Base-by-base conservation (phyloP, 2,329 filamentous ascomycete species). In the Penicillium occitanis region DNA sequence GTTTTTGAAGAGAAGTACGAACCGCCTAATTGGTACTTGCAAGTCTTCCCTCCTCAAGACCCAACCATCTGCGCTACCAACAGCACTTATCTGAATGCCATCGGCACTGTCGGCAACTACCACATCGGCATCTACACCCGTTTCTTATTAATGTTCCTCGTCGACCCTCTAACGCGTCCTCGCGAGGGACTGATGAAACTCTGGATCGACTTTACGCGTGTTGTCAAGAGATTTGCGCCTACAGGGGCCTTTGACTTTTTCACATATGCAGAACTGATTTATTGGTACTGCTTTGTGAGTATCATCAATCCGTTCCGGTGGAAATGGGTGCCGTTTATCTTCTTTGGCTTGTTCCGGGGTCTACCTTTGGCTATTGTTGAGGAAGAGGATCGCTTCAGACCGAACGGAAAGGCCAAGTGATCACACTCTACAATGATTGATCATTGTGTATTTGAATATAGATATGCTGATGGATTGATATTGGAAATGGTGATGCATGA, bases 121-220 rank as follows among this genome's bases (percentile, higher is more conserved):
- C 92, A 96, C 73, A 94, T 96, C 55, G 92, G 92, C 4, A 94
- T 96, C 72, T 96, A 95, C 79, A 96, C 91, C 0, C 85, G 92
- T 5, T 90, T 96, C 69, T 81, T 96, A 6, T 85, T 96, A 70
- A 94, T 95, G 91, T 95, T 95, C 75, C 83, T 96, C 64, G 84
- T 90, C 14, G 92, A 96, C 72, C 91, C 91, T 0, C 79, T 94
- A 25, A 89, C 91, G 0, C 85, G 90, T 0, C 92, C 92, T 0
- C 85, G 84, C 2, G 83, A 88, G 5, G 87, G 85, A 69, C 90
- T 90, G 87, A 96, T 95, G 91, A 85, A 90, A 78, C 84, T 87
- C 28, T 96, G 92, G 92, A 93, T 96, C 71, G 90, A 93, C 73
- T 91, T 94, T 84, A 96, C 91, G 0, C 84, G 87, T 35, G 76